Evolutionary conservation across 108 stramenopile genomes (phyloP), one percentile per base, ranked within the genome.

Genomic region (Nitzschia palea): DNA sequence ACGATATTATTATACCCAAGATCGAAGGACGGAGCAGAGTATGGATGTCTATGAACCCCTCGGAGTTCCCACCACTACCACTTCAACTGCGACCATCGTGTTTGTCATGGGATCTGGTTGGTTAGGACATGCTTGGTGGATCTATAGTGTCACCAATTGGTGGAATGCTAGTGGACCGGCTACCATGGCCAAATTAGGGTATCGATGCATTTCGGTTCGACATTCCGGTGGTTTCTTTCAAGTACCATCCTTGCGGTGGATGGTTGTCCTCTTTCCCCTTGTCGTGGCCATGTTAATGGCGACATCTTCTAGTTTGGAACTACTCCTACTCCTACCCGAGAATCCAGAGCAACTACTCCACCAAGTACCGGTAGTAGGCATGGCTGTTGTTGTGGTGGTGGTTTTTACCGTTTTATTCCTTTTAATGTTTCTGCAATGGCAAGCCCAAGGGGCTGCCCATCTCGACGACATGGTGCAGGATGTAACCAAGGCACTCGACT

Each of bases 71-170:
- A 48, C 28, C 28, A 2, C 14, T 9, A 47, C 54, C 1, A 34
- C 61, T 20, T 30, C 22, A 1, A 35, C 57, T 2, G 42, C 45
- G 15, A 36, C 43, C 20, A 80, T 88, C 5, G 71, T 76, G 6
- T 67, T 88, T 18, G 87, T 88, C 30, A 80, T 84, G 8, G 87
- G 87, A 29, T 84, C 82, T 0, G 87, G 78, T 2, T 88, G 87
- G 87, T 51, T 88, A 35, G 87, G 87, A 9, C 87, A 86, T 37
- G 54, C 52, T 1, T 34, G 74, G 0, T 62, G 67, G 30, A 42
- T 88, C 12, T 88, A 88, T 42, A 42, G 30, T 4, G 70, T 55
- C 14, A 86, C 84, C 0, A 70, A 63, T 3, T 88, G 87, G 87
- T 88, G 87, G 87, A 88, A 88, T 59, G 73, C 80, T 1, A 63